Conservation (phyloP, 768 basidiomycete species). For the Terana coerulea region DNA sequence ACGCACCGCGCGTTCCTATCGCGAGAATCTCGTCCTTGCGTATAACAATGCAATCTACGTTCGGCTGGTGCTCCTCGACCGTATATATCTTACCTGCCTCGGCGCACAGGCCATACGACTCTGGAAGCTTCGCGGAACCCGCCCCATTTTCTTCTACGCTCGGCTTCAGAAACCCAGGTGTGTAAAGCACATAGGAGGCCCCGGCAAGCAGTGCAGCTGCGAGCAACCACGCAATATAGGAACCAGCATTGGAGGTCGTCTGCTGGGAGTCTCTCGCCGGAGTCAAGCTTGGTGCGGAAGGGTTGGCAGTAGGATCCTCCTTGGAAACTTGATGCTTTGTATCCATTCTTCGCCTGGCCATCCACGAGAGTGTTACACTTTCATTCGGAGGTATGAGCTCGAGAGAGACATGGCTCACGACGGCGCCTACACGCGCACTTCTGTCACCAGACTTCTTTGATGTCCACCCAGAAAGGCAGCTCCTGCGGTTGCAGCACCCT, state of each 20-base stretch:
- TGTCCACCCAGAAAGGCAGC: too few species aligned
- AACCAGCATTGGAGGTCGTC: not conserved
- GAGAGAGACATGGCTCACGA: too few species aligned
- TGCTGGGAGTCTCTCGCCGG: not conserved
- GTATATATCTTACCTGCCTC: constrained; percentile 56
- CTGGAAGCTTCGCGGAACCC: constrained; percentile 11
- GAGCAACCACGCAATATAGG: not conserved
- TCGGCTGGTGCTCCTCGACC: constrained; percentile 49
- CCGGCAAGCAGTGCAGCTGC: constrained; percentile 1
- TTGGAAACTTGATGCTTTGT: not conserved
- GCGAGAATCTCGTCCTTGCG: constrained; percentile 42
- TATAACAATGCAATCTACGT: constrained; percentile 61
- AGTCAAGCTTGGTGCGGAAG: not conserved
- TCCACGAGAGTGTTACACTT: too few species aligned
- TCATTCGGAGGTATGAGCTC: too few species aligned
- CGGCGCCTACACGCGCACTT: too few species aligned
- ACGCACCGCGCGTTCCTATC: constrained; percentile 44
- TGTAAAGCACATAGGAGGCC: not conserved
- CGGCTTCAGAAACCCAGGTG: not conserved
- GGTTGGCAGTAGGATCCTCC: not conserved
- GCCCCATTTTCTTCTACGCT: not conserved
- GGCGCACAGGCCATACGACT: constrained; percentile 58
- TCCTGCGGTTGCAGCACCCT: too few species aligned
- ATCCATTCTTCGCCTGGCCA: constrained; percentile 4
- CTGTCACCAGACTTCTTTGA: too few species aligned